A percentile compares a stretch with the other conserved stretches of the same genome.
Evolutionary conservation across 306 rosid species (phyloP).

Genomic region (Fagus sylvatica): DNA sequence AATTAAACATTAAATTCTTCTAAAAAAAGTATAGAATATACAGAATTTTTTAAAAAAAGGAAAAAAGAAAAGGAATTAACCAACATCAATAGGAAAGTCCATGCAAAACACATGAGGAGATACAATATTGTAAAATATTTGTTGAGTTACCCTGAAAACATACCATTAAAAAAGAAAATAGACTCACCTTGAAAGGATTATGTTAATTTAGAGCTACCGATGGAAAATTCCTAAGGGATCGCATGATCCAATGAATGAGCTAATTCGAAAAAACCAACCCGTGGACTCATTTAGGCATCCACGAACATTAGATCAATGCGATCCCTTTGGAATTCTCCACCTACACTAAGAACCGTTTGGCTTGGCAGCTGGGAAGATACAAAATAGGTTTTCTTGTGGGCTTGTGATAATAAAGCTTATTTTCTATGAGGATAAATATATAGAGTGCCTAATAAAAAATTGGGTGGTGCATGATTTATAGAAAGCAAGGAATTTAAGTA

Average conservation of each 20-base stretch:
- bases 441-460: conserved; percentile 29
- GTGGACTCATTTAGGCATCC: background rate
- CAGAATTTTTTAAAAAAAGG: no score
- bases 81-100: no score
- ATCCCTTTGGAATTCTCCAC: conserved; percentile 91
- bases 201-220: conserved; percentile 27
- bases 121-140: no score
- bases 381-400: background rate
- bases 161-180: no score
- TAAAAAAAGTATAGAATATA: no score
- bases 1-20: no score
- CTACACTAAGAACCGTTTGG: conserved; percentile 39
- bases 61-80: no score
- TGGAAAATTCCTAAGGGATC: conserved; percentile 73
- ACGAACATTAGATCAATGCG: conserved; percentile 69
- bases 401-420: background rate
- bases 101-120: no score
- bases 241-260: conserved; percentile 59
- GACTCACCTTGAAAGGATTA: conserved; percentile 11
- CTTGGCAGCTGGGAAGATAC: background rate
- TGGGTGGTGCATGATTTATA: conserved; percentile 34
- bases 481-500: conserved; percentile 2
- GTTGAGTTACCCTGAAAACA: no score
- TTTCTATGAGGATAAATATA: background rate
- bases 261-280: background rate